Percentiles rank a stretch among this genome's conserved stretches.
Conservation (phyloP, 345 rosid species). For the Cochlearia excelsa region DNA sequence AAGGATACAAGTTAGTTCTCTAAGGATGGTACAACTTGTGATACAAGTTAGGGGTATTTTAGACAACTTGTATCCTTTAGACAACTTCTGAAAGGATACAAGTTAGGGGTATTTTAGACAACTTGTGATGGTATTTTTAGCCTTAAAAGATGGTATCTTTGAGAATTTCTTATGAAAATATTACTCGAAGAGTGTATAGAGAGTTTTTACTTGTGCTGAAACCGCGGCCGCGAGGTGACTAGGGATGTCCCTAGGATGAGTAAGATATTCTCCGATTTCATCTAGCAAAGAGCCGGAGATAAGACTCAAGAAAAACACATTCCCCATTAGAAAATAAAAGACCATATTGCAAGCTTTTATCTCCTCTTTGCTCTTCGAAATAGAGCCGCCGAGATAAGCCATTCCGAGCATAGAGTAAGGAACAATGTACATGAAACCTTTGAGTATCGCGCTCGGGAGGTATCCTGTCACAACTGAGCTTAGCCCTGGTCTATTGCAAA, state of each 20-base stretch:
- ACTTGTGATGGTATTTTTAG: too few species aligned
- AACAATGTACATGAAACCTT: constrained; percentile 65
- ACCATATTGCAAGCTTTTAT: constrained; percentile 95
- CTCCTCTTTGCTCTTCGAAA: constrained; percentile 79
- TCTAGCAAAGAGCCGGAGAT: constrained; percentile 89
- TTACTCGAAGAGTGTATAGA: constrained; percentile 5
- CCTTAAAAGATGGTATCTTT: too few species aligned
- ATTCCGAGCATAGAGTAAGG: constrained; percentile 80
- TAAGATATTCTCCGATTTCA: constrained; percentile 70
- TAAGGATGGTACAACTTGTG: too few species aligned
- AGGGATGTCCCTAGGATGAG: constrained; percentile 69
- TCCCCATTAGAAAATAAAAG: constrained; percentile 86
- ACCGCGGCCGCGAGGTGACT: constrained; percentile 84
- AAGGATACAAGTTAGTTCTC: too few species aligned
- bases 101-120: too few species aligned
- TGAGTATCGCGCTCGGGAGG: constrained; percentile 89
- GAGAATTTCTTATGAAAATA: not conserved
- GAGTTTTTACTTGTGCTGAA: constrained; percentile 67
- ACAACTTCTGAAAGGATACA: too few species aligned
- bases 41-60: too few species aligned
- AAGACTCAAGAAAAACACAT: constrained; percentile 82
- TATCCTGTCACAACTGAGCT: constrained; percentile 84
- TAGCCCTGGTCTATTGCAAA: constrained; percentile 69
- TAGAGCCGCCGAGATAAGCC: constrained; percentile 64
- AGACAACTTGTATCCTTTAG: too few species aligned